phyloP scores from a whole-genome alignment of 2,329 filamentous ascomycete genomes.

The Aschersonia sp. region DNA sequence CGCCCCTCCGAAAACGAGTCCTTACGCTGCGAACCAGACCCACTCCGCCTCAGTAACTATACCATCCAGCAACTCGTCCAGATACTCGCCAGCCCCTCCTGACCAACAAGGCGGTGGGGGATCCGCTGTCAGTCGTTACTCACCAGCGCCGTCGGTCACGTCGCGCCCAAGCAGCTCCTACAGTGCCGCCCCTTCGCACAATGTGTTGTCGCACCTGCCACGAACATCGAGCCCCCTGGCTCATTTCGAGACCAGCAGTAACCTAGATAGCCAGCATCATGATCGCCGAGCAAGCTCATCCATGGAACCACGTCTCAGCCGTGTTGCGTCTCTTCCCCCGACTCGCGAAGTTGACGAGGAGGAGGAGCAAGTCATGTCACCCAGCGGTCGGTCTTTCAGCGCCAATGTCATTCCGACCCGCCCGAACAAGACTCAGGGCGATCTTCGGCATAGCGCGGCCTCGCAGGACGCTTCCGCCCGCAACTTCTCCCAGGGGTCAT shows the following conservation, averaged over 20 bases:
- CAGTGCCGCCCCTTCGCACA: constrained; percentile 21
- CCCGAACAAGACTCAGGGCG: constrained; percentile 11
- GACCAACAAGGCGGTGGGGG: constrained; percentile 21
- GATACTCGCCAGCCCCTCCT: constrained; percentile 48
- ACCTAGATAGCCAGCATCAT: constrained; percentile 25
- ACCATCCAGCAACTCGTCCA: constrained; percentile 20
- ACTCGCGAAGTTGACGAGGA: constrained; percentile 50
- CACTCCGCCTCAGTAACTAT: constrained; percentile 16
- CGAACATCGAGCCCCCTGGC: constrained; percentile 52
- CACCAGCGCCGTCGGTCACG: constrained; percentile 24
- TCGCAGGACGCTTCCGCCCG: constrained; percentile 17
- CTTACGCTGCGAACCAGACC: constrained; percentile 34
- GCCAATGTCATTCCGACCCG: constrained; percentile 7
- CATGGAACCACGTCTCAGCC: constrained; percentile 38
- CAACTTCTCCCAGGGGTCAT: constrained; percentile 33
- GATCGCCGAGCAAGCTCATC: constrained; percentile 36
- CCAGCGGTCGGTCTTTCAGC: constrained; percentile 12
- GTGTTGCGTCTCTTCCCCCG: constrained; percentile 42
- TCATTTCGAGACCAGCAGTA: constrained; percentile 41
- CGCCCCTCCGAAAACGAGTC: constrained; percentile 34
- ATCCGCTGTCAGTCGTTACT: constrained; percentile 35
- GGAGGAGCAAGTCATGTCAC: constrained; percentile 17
- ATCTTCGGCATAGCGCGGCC: constrained; percentile 24
- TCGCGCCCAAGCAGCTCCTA: constrained; percentile 29
- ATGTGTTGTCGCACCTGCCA: constrained; percentile 42